Evolutionary conservation across 108 stramenopile species (phyloP), one percentile per base, ranked within the genome.

Genomic region (Cylindrotheca fusiformis): DNA sequence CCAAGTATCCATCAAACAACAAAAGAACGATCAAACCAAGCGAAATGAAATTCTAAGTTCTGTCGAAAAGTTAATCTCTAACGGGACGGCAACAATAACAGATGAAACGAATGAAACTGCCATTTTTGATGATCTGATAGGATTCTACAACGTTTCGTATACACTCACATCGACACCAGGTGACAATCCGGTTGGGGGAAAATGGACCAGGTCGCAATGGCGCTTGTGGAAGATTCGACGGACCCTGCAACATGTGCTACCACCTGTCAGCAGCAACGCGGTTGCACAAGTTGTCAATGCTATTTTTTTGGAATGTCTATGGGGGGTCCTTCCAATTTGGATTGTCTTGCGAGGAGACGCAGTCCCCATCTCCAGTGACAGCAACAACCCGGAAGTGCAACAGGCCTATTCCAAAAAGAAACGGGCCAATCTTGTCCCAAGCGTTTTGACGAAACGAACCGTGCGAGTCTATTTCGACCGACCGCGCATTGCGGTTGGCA

Each of bases 181-280:
- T 19, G 81, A 89, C 1, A 86, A 86, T 67, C 88, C 88, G 6
- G 88, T 86, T 21, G 88, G 88, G 22, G 88, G 88, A 3, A 84
- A 85, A 67, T 90, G 88, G 88, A 86, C 88, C 28, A 78, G 88
- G 14, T 52, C 69, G 2, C 76, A 56, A 20, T 70, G 77, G 36
- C 21, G 69, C 0, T 69, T 69, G 0, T 83, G 84, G 61, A 75
- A 72, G 53, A 47, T 90, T 19, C 69, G 77, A 46, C 72, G 68
- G 22, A 76, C 83, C 0, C 74, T 76, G 57, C 88, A 90, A 63
- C 88, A 90, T 41, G 52, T 90, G 0, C 51, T 90, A 28, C 85
- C 83, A 80, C 77, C 58, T 27, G 62, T 20, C 72, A 72, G 5
- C 65, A 66, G 3, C 10, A 66, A 30, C 21, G 67, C 69, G 12